Evolutionary conservation across 1,284 basidiomycete species (phyloP), one percentile per base, ranked within the genome.

Genomic region (Microbotryum violaceum): DNA sequence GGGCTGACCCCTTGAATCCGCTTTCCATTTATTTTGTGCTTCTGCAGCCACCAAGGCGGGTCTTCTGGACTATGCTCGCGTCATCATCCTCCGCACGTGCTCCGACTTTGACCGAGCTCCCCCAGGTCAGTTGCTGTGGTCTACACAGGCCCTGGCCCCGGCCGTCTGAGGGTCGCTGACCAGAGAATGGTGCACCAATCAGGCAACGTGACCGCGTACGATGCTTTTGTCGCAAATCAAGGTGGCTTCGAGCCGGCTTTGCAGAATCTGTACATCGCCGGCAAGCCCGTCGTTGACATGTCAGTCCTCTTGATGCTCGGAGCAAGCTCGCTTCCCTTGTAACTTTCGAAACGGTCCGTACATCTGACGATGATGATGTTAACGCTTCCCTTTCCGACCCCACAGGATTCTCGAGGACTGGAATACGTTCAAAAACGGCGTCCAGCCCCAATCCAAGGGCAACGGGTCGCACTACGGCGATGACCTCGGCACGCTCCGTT

Each of bases 51-150:
- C 75, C 54, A 70, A 75, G 50, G 74, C 76, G 25, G 74, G 75
- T 1, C 69, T 74, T 33, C 71, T 79, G 61, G 80, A 81, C 70
- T 81, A 80, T 69, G 67, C 74, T 3, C 75, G 80, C 49, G 72
- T 80, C 51, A 75, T 81, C 61, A 61, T 80, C 60, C 78, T 81
- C 73, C 75, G 80, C 25, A 78, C 79, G 3, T 78, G 71, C 14
- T 76, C 76, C 46, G 77, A 81, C 71, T 79, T 80, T 61, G 80
- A 81, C 71, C 66, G 79, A 44, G 77, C 76, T 18, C 75, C 72
- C 50, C 66, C 73, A 20, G 74, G 73, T 29, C 60, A 65, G 69
- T 69, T 8, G 25, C 21, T 4, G 42, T 33, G 6, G 33, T 42
- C 37, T 1, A 16, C 37, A 16, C 1, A 16, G 3, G 16, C 5